phyloP scores from a whole-genome alignment of 805 yeast species.

The Crinitomyces ghanaensis region DNA sequence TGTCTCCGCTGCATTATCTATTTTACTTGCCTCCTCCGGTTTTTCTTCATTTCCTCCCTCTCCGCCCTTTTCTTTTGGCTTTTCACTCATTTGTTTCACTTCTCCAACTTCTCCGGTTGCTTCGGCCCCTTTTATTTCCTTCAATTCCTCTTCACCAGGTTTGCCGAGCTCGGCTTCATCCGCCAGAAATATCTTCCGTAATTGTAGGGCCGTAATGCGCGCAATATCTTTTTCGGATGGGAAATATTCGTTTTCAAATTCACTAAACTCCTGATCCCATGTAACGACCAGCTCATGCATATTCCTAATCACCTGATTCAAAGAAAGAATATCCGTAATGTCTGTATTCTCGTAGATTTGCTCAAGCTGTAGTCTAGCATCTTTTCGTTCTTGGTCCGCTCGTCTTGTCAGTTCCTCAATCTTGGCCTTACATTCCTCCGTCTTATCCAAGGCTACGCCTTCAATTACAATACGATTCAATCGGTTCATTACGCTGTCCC shows the following conservation, averaged over 20 bases:
- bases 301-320: conserved; percentile 58
- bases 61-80: conserved; percentile 1
- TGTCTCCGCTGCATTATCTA: too few species aligned
- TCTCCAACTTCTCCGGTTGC: conserved; percentile 7
- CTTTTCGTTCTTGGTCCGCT: conserved; percentile 40
- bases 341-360: conserved; percentile 42
- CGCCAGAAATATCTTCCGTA: conserved; percentile 53
- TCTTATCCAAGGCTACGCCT: conserved; percentile 56
- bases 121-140: conserved; percentile 5
- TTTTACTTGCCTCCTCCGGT: conserved; percentile 1
- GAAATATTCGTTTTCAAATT: conserved; percentile 64
- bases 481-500: conserved; percentile 59
- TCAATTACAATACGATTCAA: conserved; percentile 70
- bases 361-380: conserved; percentile 36
- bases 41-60: conserved; percentile 1
- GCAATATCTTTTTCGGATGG: conserved; percentile 93
- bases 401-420: conserved; percentile 46
- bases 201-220: conserved; percentile 76
- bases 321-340: conserved; percentile 54
- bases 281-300: conserved; percentile 72
- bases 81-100: not conserved
- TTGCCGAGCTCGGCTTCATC: too few species aligned
- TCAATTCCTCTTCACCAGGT: too few species aligned
- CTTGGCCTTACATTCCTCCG: conserved; percentile 53
- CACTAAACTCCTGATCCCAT: conserved; percentile 79